Evolutionary conservation across 768 basidiomycete species (phyloP).

Genomic region (Tricholoma flavovirens): DNA sequence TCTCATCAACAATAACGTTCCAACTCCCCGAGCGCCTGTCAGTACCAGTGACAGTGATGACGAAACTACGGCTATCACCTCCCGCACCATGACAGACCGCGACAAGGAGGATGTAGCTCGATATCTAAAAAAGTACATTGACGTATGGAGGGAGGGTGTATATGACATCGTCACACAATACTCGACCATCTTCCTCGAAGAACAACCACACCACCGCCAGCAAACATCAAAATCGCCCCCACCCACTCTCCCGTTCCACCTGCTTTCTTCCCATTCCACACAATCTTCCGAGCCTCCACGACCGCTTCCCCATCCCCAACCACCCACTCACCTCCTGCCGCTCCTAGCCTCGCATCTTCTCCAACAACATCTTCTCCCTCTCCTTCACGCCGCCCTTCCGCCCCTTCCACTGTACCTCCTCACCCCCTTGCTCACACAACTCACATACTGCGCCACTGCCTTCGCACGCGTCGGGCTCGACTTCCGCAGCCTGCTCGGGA

Average conservation of each 20-base stretch:
- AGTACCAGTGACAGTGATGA: slow-evolving; percentile 38
- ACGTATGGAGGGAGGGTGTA: slow-evolving; percentile 86
- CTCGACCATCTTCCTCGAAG: slow-evolving; percentile 83
- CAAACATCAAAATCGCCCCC: slow-evolving; percentile 10
- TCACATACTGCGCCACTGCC: slow-evolving; percentile 89
- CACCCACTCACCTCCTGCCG: slow-evolving; percentile 45
- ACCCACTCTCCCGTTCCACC: background rate
- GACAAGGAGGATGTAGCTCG: slow-evolving; percentile 68
- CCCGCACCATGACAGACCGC: slow-evolving; percentile 25
- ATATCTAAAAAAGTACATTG: slow-evolving; percentile 83
- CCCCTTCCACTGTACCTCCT: slow-evolving; percentile 59
- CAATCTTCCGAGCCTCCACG: background rate
- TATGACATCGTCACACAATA: slow-evolving; percentile 91
- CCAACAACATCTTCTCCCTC: slow-evolving; percentile 57
- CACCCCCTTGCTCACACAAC: slow-evolving; percentile 82
- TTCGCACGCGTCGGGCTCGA: slow-evolving; percentile 92
- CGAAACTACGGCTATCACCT: slow-evolving; percentile 16
- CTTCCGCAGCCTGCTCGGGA: slow-evolving; percentile 65
- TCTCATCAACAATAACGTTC: slow-evolving; percentile 14
- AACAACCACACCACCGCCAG: slow-evolving; percentile 30
- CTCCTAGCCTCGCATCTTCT: slow-evolving; percentile 59
- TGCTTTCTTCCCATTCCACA: background rate
- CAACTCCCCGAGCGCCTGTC: slow-evolving; percentile 46
- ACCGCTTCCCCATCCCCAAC: slow-evolving; percentile 1
- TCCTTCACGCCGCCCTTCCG: slow-evolving; percentile 57